Conservation (phyloP, 495 filamentous ascomycete species). For the Corynascus novoguineensis region DNA sequence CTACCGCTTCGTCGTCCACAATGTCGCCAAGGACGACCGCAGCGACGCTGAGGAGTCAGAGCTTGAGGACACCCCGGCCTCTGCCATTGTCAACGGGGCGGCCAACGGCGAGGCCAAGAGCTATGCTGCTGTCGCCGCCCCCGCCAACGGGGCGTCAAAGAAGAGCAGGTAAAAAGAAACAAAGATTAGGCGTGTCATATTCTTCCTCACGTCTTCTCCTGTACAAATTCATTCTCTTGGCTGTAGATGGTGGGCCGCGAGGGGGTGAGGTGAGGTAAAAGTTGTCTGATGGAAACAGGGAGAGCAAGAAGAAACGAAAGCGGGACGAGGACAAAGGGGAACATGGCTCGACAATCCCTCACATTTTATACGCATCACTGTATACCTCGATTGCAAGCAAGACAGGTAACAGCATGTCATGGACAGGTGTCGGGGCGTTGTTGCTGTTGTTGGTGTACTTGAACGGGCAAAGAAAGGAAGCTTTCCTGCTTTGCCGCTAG, state of each 20-base stretch:
- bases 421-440: constrained; percentile 14
- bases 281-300: not conserved
- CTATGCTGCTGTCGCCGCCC: not conserved
- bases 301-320: not conserved
- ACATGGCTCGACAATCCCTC: not conserved
- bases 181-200: too few species aligned
- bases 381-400: not conserved
- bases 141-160: constrained; percentile 6
- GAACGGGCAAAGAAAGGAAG: too few species aligned
- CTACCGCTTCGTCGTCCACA: constrained; percentile 47
- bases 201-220: not conserved
- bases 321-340: not conserved
- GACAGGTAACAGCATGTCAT: not conserved
- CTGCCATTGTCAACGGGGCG: not conserved
- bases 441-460: too few species aligned
- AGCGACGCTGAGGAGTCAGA: constrained; percentile 49
- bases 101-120: constrained; percentile 13
- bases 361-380: not conserved
- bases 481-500: not conserved
- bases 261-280: too few species aligned
- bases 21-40: constrained; percentile 48
- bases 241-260: too few species aligned
- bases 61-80: constrained; percentile 24
- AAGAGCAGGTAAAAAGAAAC: constrained; percentile 11
- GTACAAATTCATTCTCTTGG: constrained; percentile 1